Evolutionary conservation across 495 filamentous ascomycete genomes (phyloP).

Genomic region (Penicillium pulvis): DNA sequence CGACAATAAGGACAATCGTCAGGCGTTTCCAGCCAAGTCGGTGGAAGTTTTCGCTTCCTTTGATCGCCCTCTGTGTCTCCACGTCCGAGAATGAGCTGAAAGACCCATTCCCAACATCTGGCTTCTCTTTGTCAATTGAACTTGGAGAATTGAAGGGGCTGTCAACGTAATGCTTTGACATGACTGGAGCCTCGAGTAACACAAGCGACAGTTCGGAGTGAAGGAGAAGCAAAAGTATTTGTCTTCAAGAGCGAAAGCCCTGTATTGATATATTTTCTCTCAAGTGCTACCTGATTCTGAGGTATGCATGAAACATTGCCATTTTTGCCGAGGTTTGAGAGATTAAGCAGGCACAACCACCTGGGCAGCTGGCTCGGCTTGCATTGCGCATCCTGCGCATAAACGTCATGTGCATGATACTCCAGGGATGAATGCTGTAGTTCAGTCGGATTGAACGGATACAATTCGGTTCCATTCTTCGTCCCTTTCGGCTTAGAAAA

Average conservation of each 20-base stretch:
- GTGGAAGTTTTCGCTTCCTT: conserved; percentile 17
- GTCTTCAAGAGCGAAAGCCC: background rate
- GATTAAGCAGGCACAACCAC: background rate
- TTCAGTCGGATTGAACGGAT: background rate
- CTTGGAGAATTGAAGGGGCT: background rate
- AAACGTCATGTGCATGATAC: conserved; percentile 1
- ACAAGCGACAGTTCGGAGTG: background rate
- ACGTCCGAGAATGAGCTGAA: background rate
- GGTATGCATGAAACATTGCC: background rate
- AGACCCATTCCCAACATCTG: background rate
- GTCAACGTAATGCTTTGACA: background rate
- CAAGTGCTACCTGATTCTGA: background rate
- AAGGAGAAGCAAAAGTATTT: background rate
- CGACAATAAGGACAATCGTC: conserved; percentile 53
- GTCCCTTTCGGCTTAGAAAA: background rate
- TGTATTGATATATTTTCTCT: background rate
- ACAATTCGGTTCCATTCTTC: background rate
- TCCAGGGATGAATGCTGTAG: background rate
- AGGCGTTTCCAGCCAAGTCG: conserved; percentile 14
- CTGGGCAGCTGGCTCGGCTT: background rate
- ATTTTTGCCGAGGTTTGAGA: background rate
- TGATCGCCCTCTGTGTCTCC: background rate
- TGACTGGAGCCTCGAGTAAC: background rate
- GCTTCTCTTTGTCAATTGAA: background rate
- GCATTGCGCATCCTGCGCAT: background rate